Base-by-base conservation (phyloP, 345 rosid genomes). In the Iberis pinnata region DNA sequence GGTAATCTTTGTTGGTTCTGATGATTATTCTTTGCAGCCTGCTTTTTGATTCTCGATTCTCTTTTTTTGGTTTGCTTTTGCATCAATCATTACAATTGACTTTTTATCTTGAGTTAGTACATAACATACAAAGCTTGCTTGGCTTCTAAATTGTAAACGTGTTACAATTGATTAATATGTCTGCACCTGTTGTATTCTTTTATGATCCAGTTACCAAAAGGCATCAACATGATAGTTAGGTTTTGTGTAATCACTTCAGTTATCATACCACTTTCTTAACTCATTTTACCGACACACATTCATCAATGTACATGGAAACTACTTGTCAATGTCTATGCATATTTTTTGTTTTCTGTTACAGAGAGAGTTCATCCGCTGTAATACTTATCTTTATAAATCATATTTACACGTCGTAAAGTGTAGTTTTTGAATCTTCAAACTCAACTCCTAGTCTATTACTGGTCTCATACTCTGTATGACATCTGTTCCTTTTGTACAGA, bases 401-500 rank as follows among this genome's bases (percentile, higher is more conserved):
- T 60, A 22, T 4, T 51, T 37, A 9, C 51, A 61, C 22, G 27
- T 56, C 40, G 4, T 15, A 8, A 18, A 6, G n/a, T 1, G 3
- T 36, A 16, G 35, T 10, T 43, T 15, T 40, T 10, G 20, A 41
- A 37, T 49, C 15, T 49, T 33, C 18, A 20, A 20, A n/a, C 24
- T 14, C 14, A 20, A n/a, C 32, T 49, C n/a, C n/a, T 27, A 33
- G 18, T 16, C 18, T 1, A 7, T 17, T 24, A 13, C 40, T 56
- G 38, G 13, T 18, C 50, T 11, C n/a, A 5, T 3, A 29, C 17
- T 60, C 4, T n/a, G 6, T 25, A n/a, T 54, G 31, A 18, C 10
- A 18, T 49, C 2, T 49, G 3, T 24, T 18, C 5, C 47, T n/a
- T 4, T 29, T 48, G 62, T 74, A 58, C 77, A 93, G 99, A 69